A percentile compares a stretch with the other conserved stretches of the same genome.
These are phyloP conservation scores for Naematelia encephala DNA, from an alignment of 768 basidiomycete genomes.

Conservation along the genomic window DNA sequence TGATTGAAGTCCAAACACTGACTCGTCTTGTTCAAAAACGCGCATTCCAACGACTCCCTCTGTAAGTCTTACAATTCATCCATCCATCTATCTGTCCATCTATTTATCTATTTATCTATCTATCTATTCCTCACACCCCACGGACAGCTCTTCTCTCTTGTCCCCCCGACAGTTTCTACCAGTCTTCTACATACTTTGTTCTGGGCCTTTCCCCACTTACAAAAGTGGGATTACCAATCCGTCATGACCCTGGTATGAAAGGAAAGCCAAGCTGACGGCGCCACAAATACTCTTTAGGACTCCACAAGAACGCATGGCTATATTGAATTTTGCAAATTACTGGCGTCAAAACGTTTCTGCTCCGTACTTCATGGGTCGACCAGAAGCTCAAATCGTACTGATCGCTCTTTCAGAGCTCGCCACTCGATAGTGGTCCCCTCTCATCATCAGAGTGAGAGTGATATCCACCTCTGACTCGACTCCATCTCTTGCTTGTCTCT, in stretches of 20 bases:
- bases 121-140: background rate
- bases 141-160: too few relatives aligned
- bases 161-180: too few relatives aligned
- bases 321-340: conserved; percentile 33
- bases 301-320: conserved; percentile 21
- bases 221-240: too few relatives aligned
- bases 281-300: conserved; percentile 21
- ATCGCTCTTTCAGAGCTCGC: conserved; percentile 34
- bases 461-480: too few relatives aligned
- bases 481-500: background rate
- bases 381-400: conserved; percentile 42
- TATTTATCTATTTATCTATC: too few relatives aligned
- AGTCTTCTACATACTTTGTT: background rate
- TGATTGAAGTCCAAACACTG: conserved; percentile 40
- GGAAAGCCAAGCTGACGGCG: too few relatives aligned
- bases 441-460: too few relatives aligned
- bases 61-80: conserved; percentile 17
- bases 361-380: conserved; percentile 37
- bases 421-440: background rate
- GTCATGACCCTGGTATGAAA: too few relatives aligned
- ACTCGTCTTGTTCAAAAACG: conserved; percentile 28
- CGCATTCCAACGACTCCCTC: conserved; percentile 28
- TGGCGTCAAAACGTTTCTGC: conserved; percentile 33
- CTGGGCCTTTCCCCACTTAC: background rate
- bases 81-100: background rate